Conservation (phyloP, 306 rosid species). For the Acacia acuminata region DNA sequence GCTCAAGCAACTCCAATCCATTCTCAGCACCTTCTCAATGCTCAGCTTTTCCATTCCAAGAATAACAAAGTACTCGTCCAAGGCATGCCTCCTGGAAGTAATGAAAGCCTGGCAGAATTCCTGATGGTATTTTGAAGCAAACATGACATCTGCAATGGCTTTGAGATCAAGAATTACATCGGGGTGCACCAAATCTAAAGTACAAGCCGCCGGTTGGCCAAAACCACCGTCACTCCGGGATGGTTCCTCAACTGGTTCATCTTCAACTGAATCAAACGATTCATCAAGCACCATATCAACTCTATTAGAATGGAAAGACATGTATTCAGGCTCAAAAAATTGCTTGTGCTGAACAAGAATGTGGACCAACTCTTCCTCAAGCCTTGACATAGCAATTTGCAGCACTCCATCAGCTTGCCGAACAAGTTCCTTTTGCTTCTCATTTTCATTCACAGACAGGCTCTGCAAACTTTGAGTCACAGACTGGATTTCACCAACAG, state of each 20-base stretch:
- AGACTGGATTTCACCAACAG: slow-evolving; percentile 45
- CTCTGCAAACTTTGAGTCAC: slow-evolving; percentile 44
- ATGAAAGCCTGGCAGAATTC: slow-evolving; percentile 58
- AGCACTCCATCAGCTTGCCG: slow-evolving; percentile 44
- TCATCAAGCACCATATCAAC: slow-evolving; percentile 36
- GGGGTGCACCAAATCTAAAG: slow-evolving; percentile 51
- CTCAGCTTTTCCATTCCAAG: slow-evolving; percentile 49
- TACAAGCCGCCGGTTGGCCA: slow-evolving; percentile 23
- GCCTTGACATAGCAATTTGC: slow-evolving; percentile 60
- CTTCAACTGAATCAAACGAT: slow-evolving; percentile 31
- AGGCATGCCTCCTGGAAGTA: slow-evolving; percentile 49
- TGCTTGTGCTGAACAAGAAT: slow-evolving; percentile 58
- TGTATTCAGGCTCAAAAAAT: slow-evolving; percentile 47
- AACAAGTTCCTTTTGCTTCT: slow-evolving; percentile 50
- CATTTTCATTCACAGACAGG: slow-evolving; percentile 31
- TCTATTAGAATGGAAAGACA: slow-evolving; percentile 46
- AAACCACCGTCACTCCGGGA: background rate
- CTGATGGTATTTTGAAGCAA: slow-evolving; percentile 53
- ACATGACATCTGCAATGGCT: slow-evolving; percentile 63
- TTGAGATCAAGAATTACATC: slow-evolving; percentile 47
- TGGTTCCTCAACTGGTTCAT: slow-evolving; percentile 14
- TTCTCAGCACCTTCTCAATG: slow-evolving; percentile 52
- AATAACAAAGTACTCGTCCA: slow-evolving; percentile 51
- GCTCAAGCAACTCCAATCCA: slow-evolving; percentile 57
- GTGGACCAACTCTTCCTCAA: slow-evolving; percentile 56